A percentile compares a stretch with the other conserved stretches of the same genome.
Conservation (phyloP, 1,139 yeast genomes). For the Scheffersomyces insectosa region DNA sequence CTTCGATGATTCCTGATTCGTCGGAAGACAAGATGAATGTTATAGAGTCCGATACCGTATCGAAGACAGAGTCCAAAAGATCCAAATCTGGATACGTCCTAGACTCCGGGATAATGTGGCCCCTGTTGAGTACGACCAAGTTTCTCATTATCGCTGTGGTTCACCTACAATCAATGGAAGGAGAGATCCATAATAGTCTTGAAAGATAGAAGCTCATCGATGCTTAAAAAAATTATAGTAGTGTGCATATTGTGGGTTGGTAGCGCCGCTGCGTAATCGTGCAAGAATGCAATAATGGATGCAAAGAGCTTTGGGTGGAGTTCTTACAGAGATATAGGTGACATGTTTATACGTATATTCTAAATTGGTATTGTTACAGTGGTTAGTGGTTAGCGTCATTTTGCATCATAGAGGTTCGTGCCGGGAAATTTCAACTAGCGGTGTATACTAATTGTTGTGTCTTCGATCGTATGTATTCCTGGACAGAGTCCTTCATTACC, state of each 20-base stretch:
- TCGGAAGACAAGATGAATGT: conserved; percentile 65
- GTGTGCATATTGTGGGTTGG: background rate
- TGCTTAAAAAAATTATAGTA: conserved; percentile 5
- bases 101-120: conserved; percentile 49
- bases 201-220: conserved; percentile 7
- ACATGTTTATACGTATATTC: no score
- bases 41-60: conserved; percentile 71
- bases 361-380: no score
- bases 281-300: no score
- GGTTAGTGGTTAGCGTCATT: background rate
- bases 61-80: conserved; percentile 65
- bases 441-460: background rate
- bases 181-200: background rate
- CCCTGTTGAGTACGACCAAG: conserved; percentile 57
- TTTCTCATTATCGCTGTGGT: conserved; percentile 48
- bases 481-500: conserved; percentile 42
- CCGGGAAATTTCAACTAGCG: background rate
- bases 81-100: conserved; percentile 62
- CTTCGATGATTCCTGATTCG: conserved; percentile 55
- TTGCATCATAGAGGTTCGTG: background rate
- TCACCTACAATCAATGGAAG: background rate
- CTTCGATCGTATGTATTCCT: conserved; percentile 16
- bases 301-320: no score
- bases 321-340: no score
- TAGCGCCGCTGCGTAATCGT: conserved; percentile 1